Conservation (phyloP, 2,329 filamentous ascomycete species). For the Ophiostoma ips region DNA sequence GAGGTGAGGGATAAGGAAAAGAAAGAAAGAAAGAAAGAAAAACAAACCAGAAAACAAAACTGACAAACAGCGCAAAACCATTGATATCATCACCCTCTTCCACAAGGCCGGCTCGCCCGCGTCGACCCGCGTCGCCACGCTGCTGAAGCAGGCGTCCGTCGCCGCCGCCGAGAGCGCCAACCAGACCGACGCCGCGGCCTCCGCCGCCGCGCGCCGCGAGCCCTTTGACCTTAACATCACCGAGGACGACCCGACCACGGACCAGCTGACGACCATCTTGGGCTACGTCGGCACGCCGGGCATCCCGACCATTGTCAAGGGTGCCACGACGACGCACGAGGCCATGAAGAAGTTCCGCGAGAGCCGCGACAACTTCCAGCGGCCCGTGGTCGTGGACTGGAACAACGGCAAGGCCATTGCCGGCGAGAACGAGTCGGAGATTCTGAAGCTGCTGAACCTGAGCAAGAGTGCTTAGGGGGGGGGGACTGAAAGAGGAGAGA, state of each 20-base stretch:
- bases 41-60: neutral
- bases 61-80: conserved; percentile 50
- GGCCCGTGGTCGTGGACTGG: conserved; percentile 87
- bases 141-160: conserved; percentile 70
- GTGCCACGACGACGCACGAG: conserved; percentile 60
- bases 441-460: conserved; percentile 59
- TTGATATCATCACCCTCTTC: conserved; percentile 93
- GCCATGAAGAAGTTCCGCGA: conserved; percentile 68
- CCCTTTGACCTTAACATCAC: conserved; percentile 62
- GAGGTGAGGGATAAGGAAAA: neutral
- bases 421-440: conserved; percentile 76
- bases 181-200: conserved; percentile 36
- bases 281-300: conserved; percentile 45
- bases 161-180: conserved; percentile 54
- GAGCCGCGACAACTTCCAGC: conserved; percentile 51
- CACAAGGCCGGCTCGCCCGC: conserved; percentile 64
- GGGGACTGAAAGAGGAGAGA: neutral
- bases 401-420: conserved; percentile 70
- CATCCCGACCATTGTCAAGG: conserved; percentile 51
- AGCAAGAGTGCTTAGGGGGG: neutral
- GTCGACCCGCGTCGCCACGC: conserved; percentile 57
- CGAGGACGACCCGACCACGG: conserved; percentile 44
- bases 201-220: conserved; percentile 26
- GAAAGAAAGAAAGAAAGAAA: neutral
- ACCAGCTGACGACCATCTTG: conserved; percentile 24